Evolutionary conservation across 805 yeast genomes (phyloP).

Genomic region (Grigorovia transvaalensis): DNA sequence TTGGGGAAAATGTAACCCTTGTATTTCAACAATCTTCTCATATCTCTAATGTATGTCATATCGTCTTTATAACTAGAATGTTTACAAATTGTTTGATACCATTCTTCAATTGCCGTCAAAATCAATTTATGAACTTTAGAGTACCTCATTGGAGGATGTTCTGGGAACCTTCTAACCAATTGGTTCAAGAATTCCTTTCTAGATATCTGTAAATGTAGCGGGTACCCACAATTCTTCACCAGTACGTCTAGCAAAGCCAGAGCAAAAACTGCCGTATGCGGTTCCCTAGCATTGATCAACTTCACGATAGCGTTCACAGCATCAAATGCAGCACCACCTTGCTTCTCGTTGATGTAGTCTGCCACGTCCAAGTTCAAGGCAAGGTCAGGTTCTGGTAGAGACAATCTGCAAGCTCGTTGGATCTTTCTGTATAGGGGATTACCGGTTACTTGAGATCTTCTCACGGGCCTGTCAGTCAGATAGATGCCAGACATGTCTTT

Average conservation of each 20-base stretch:
- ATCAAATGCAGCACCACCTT: slow-evolving; percentile 83
- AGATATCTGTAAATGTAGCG: slow-evolving; percentile 88
- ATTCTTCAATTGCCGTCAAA: slow-evolving; percentile 86
- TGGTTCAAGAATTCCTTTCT: slow-evolving; percentile 91
- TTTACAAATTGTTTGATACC: slow-evolving; percentile 91
- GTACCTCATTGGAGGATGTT: slow-evolving; percentile 81
- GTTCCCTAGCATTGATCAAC: slow-evolving; percentile 69
- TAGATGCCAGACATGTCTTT: slow-evolving; percentile 23
- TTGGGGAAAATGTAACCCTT: slow-evolving; percentile 94
- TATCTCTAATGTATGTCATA: slow-evolving; percentile 82
- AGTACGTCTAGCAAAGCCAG: slow-evolving; percentile 73
- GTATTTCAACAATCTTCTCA: slow-evolving; percentile 82
- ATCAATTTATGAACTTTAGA: slow-evolving; percentile 75
- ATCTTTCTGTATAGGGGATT: slow-evolving; percentile 34
- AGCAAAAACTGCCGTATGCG: slow-evolving; percentile 78
- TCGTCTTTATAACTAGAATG: slow-evolving; percentile 87
- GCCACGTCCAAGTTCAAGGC: slow-evolving; percentile 86
- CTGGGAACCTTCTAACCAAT: slow-evolving; percentile 87
- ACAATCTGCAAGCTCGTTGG: slow-evolving; percentile 77
- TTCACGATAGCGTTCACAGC: slow-evolving; percentile 82
- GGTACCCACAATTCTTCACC: slow-evolving; percentile 97
- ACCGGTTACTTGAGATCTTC: slow-evolving; percentile 22
- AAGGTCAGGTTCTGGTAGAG: slow-evolving; percentile 76
- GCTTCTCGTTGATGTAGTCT: slow-evolving; percentile 85
- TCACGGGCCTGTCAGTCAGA: slow-evolving; percentile 26